Conservation (phyloP, 176 grass and related monocot species). For the Oryza meyeriana region DNA sequence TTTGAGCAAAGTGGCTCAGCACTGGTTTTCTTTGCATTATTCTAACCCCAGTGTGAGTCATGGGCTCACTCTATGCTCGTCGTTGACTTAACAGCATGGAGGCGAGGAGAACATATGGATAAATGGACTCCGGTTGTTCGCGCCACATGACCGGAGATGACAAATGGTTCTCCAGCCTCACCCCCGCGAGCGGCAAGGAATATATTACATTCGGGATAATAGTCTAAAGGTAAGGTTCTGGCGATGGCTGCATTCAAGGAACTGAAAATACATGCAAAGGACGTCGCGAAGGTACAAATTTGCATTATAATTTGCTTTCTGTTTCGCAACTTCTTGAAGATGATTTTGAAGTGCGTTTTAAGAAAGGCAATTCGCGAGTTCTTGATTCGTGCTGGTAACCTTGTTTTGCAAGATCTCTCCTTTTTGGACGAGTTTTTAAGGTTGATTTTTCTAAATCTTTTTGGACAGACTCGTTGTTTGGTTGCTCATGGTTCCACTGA, state of each 20-base stretch:
- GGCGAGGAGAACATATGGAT: not conserved
- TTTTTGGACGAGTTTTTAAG: no score
- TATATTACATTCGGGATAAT: not conserved
- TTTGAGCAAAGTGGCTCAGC: not conserved
- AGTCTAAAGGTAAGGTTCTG: not conserved
- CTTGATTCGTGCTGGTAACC: no score
- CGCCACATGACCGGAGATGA: no score
- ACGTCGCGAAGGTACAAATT: not conserved
- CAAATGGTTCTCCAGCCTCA: no score
- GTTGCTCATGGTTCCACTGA: no score
- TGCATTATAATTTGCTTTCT: not conserved
- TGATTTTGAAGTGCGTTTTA: no score
- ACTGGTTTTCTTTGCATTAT: no score
- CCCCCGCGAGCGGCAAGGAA: no score
- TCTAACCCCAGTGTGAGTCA: constrained; percentile 3
- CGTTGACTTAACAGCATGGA: not conserved
- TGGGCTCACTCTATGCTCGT: not conserved
- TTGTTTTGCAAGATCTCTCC: no score
- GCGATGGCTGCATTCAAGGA: not conserved
- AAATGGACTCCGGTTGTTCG: not conserved
- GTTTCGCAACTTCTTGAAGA: no score
- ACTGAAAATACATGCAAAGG: not conserved
- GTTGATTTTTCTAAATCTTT: no score
- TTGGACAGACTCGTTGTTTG: not conserved
- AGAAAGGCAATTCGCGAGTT: no score